Percentiles rank a stretch among this genome's conserved stretches.
Evolutionary conservation across 768 basidiomycete species (phyloP).

Genomic region (Lactarius deliciosus): DNA sequence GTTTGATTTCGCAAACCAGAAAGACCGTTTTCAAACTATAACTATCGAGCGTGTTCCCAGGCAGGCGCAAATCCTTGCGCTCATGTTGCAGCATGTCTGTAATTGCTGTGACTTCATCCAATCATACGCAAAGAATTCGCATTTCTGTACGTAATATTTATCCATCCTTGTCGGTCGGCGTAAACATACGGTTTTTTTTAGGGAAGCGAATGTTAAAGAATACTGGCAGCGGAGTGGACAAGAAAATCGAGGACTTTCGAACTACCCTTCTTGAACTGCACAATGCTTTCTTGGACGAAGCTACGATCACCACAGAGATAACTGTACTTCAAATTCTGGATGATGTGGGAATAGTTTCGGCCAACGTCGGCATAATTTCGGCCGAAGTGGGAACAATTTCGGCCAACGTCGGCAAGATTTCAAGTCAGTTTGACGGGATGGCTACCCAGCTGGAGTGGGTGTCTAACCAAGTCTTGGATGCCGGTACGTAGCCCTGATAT

Average conservation of each 20-base stretch:
- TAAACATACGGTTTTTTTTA: not conserved
- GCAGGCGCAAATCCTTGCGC: not conserved
- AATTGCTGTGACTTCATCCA: not conserved
- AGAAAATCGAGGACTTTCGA: no score
- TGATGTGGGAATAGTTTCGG: not conserved
- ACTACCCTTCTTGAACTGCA: no score
- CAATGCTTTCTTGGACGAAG: no score
- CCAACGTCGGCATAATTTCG: no score
- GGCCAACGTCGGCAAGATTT: not conserved
- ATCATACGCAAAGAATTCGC: not conserved
- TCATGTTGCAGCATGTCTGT: no score
- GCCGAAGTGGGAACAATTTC: not conserved
- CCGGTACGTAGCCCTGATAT: not conserved
- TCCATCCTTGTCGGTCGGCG: not conserved
- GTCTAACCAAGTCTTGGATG: not conserved
- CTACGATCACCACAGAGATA: no score
- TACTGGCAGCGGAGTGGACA: no score
- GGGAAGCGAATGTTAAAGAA: no score
- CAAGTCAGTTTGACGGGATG: no score
- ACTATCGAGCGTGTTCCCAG: not conserved
- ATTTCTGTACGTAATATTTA: not conserved
- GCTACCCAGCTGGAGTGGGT: not conserved
- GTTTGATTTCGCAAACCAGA: not conserved
- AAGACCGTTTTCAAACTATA: not conserved
- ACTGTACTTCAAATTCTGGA: not conserved